phyloP scores from a whole-genome alignment of 768 basidiomycete genomes.

The Leccinum truebloodii region DNA sequence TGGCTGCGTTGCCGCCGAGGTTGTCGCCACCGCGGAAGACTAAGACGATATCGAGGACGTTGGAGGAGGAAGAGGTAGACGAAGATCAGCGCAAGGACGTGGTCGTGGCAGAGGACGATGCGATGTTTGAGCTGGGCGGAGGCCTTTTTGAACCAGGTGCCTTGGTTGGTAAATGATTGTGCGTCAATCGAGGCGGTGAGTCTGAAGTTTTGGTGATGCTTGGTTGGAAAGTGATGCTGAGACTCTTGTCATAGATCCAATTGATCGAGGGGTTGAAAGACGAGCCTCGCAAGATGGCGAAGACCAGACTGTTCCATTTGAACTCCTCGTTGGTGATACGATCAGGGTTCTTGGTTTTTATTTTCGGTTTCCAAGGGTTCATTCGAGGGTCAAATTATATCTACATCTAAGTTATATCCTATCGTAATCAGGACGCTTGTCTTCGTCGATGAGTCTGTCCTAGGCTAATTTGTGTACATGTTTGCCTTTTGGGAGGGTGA shows the following conservation, averaged over 20 bases:
- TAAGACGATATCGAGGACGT: not conserved
- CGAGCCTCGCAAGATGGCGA: not conserved
- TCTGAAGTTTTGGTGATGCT: not conserved
- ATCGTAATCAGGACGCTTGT: too few relatives aligned
- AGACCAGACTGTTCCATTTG: not conserved
- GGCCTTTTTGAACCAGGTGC: slow-evolving; percentile 10
- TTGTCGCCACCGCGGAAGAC: not conserved
- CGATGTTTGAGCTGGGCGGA: slow-evolving; percentile 14
- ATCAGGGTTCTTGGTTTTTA: too few relatives aligned
- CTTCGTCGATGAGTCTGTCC: too few relatives aligned
- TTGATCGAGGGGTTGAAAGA: not conserved
- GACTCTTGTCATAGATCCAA: not conserved
- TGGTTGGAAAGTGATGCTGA: not conserved
- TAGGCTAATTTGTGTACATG: too few relatives aligned
- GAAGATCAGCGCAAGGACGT: too few relatives aligned
- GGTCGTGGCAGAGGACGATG: not conserved
- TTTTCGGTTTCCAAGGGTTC: not conserved
- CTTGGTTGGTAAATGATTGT: not conserved
- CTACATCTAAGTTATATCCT: too few relatives aligned
- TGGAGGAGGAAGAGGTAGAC: not conserved
- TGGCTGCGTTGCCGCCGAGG: not conserved
- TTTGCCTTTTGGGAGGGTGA: too few relatives aligned
- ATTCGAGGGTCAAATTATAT: too few relatives aligned
- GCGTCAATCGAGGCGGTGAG: not conserved
- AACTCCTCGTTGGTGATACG: not conserved